A percentile compares a stretch with the other conserved stretches of the same genome.
Evolutionary conservation across 106 monocot species (phyloP).

Genomic region (Chionographis japonica): DNA sequence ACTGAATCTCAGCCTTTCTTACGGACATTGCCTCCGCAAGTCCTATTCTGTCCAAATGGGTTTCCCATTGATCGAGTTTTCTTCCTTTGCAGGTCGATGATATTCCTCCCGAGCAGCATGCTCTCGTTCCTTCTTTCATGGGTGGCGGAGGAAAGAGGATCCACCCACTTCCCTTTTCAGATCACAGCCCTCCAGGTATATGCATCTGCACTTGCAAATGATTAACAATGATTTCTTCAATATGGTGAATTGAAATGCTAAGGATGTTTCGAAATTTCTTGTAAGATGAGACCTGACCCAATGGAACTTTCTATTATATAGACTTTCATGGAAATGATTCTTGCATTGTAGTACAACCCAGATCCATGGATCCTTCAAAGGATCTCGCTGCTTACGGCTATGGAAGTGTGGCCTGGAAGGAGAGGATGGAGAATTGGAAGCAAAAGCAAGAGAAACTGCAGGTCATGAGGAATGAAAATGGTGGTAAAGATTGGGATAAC

Average conservation of each 20-base stretch:
- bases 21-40: too few relatives aligned
- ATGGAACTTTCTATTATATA: too few relatives aligned
- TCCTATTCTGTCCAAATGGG: not conserved
- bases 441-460: slow-evolving; percentile 92
- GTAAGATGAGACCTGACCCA: not conserved
- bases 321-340: not conserved
- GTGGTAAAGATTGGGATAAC: slow-evolving; percentile 68
- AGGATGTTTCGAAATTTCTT: not conserved
- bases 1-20: too few relatives aligned
- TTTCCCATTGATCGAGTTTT: too few relatives aligned
- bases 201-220: not conserved
- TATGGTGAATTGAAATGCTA: too few relatives aligned
- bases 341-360: slow-evolving; percentile 72
- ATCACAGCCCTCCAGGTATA: slow-evolving; percentile 67
- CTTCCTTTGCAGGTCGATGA: slow-evolving; percentile 67
- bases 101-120: slow-evolving; percentile 93
- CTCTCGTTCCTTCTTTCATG: slow-evolving; percentile 85
- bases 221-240: not conserved
- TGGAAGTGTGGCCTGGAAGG: slow-evolving; percentile 98
- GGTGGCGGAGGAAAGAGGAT: slow-evolving; percentile 94
- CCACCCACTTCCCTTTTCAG: slow-evolving; percentile 84
- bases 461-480: slow-evolving; percentile 55
- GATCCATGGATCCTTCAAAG: slow-evolving; percentile 99
- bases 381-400: slow-evolving; percentile 98
- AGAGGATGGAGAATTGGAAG: slow-evolving; percentile 95